These are phyloP conservation scores for Meyerozyma elateridarum DNA, from an alignment of 1,139 yeast species.

Conservation along the genomic window DNA sequence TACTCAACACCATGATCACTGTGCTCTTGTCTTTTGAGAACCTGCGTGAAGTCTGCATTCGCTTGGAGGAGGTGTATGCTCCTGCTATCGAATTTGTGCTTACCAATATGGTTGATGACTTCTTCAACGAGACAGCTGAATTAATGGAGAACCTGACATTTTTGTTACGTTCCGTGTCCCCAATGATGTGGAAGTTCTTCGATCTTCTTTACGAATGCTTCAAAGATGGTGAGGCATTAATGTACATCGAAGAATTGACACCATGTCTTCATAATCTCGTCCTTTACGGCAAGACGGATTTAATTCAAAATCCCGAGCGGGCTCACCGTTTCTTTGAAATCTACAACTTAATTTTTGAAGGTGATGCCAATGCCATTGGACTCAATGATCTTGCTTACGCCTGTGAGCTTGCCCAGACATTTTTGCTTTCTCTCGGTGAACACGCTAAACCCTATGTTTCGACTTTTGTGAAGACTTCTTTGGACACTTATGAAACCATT, in stretches of 20 bases:
- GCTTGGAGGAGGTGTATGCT: conserved; percentile 66
- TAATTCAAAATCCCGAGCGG: conserved; percentile 29
- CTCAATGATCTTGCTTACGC: conserved; percentile 47
- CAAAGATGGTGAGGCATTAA: conserved; percentile 49
- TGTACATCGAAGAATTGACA: conserved; percentile 71
- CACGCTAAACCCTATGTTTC: conserved; percentile 37
- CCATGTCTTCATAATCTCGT: conserved; percentile 75
- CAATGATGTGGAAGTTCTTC: conserved; percentile 73
- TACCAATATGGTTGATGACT: conserved; percentile 64
- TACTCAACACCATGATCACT: conserved; percentile 81
- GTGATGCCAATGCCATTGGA: conserved; percentile 35
- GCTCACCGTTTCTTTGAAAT: conserved; percentile 25
- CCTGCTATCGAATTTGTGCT: conserved; percentile 73
- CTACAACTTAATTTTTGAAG: conserved; percentile 34
- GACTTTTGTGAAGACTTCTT: conserved; percentile 29
- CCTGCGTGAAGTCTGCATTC: conserved; percentile 59
- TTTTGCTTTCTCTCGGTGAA: conserved; percentile 46
- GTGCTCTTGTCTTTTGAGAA: conserved; percentile 84
- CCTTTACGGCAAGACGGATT: conserved; percentile 59
- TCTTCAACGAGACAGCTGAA: conserved; percentile 77
- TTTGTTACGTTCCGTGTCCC: conserved; percentile 64
- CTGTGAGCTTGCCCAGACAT: conserved; percentile 51
- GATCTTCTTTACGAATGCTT: conserved; percentile 51
- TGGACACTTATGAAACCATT: conserved; percentile 13
- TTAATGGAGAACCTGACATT: conserved; percentile 83